Percentiles rank a stretch among this genome's conserved stretches.
These are phyloP conservation scores for Gonium pectorale DNA, from an alignment of 139 green algal species.

Conservation along the genomic window DNA sequence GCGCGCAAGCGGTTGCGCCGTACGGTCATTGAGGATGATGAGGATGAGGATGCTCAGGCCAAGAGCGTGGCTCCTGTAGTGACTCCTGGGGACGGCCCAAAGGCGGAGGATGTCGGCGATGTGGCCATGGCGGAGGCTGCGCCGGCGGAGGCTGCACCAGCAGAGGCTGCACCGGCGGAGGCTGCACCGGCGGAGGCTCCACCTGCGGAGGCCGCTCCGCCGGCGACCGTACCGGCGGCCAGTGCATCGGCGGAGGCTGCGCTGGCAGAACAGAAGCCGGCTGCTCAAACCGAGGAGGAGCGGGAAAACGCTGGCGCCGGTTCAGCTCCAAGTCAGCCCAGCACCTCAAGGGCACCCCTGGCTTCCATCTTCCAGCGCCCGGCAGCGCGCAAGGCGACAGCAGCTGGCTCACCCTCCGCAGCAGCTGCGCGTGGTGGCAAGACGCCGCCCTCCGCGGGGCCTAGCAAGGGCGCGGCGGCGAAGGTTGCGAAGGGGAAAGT, in stretches of 20 bases:
- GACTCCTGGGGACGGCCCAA: too few relatives aligned
- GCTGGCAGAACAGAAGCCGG: too few relatives aligned
- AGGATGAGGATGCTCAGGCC: slow-evolving; percentile 11
- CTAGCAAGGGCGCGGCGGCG: background rate
- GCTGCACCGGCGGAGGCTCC: background rate
- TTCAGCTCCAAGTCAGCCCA: background rate
- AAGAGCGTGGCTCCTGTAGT: too few relatives aligned
- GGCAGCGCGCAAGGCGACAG: background rate
- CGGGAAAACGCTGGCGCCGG: too few relatives aligned
- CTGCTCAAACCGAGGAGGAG: too few relatives aligned
- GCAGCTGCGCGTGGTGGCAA: background rate
- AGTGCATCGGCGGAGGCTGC: too few relatives aligned
- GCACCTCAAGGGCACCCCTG: background rate
- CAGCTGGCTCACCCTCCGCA: background rate
- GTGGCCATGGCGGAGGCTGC: background rate
- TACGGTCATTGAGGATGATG: slow-evolving; percentile 29
- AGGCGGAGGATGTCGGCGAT: too few relatives aligned
- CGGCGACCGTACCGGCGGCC: too few relatives aligned
- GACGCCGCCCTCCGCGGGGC: background rate
- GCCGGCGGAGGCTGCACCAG: background rate
- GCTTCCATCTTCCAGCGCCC: slow-evolving; percentile 27
- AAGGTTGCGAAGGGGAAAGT: background rate
- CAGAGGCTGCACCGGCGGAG: too few relatives aligned
- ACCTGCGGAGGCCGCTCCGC: background rate
- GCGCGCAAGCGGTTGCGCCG: slow-evolving; percentile 23